A percentile compares a stretch with the other conserved stretches of the same genome.
These are phyloP conservation scores for Mycoemilia scoparia DNA, from an alignment of 192 early-diverging fungal genomes.

Conservation along the genomic window DNA sequence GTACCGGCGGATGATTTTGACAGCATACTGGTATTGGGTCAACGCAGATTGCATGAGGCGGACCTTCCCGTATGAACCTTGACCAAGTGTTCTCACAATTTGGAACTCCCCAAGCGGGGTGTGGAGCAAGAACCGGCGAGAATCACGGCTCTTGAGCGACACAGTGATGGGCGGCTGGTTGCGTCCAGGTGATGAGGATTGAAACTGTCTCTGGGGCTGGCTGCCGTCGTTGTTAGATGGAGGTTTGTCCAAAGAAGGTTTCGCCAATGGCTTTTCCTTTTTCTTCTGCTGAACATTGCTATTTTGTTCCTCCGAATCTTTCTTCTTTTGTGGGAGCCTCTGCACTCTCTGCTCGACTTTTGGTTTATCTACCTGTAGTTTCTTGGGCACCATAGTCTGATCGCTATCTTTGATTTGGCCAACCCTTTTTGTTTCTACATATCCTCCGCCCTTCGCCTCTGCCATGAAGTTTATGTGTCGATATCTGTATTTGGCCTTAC, in stretches of 20 bases:
- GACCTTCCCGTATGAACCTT: slow-evolving; percentile 35
- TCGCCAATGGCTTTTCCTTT: background rate
- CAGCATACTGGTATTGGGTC: slow-evolving; percentile 23
- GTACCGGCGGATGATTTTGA: slow-evolving; percentile 31
- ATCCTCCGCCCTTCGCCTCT: too few species aligned
- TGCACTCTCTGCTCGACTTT: too few species aligned
- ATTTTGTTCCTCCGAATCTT: too few species aligned
- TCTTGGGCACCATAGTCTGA: too few species aligned
- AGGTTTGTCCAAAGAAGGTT: background rate
- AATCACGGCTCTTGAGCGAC: slow-evolving; percentile 18
- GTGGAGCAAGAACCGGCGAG: slow-evolving; percentile 22
- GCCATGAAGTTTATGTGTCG: too few species aligned
- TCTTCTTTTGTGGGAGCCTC: too few species aligned
- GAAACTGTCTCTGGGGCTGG: background rate
- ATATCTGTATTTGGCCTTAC: too few species aligned
- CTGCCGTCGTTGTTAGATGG: background rate
- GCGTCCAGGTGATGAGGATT: background rate
- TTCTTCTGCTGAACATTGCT: too few species aligned
- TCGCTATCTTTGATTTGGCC: too few species aligned
- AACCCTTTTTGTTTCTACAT: too few species aligned
- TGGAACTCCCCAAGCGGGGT: slow-evolving; percentile 32
- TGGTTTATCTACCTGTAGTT: too few species aligned
- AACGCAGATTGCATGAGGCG: slow-evolving; percentile 29
- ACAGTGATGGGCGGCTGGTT: slow-evolving; percentile 13
- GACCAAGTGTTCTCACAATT: slow-evolving; percentile 17